These are phyloP conservation scores for Mycena vulgaris DNA, from an alignment of 768 basidiomycete genomes.

Conservation along the genomic window DNA sequence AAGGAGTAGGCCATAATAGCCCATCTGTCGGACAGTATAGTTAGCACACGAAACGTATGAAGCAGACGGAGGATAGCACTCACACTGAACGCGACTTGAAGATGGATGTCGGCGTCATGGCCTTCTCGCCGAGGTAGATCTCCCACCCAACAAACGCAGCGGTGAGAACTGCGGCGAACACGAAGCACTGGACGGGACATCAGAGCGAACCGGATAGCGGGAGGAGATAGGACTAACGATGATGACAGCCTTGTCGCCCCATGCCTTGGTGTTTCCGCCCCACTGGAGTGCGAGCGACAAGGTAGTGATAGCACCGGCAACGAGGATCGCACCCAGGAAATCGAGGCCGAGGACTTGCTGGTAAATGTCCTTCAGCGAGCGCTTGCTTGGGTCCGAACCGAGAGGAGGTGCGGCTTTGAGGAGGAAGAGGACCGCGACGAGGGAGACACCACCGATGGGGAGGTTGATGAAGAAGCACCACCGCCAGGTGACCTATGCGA, in stretches of 20 bases:
- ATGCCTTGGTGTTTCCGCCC: conserved; percentile 61
- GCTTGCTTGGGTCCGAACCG: conserved; percentile 34
- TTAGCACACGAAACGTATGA: not conserved
- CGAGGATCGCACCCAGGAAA: conserved; percentile 54
- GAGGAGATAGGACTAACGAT: conserved; percentile 23
- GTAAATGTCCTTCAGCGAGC: conserved; percentile 25
- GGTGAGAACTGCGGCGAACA: conserved; percentile 26
- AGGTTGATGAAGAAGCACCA: conserved; percentile 38
- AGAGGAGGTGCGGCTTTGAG: conserved; percentile 35
- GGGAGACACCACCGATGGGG: conserved; percentile 40
- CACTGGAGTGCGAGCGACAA: conserved; percentile 60
- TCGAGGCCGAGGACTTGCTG: conserved; percentile 46
- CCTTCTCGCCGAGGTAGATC: conserved; percentile 26
- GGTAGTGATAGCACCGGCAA: conserved; percentile 51
- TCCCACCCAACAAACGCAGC: conserved; percentile 32
- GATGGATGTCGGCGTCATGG: conserved; percentile 33
- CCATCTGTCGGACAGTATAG: not conserved
- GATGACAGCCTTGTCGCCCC: conserved; percentile 46
- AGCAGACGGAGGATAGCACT: too few relatives aligned
- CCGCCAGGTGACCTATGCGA: conserved; percentile 2
- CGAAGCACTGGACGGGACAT: conserved; percentile 22
- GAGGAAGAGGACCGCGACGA: conserved; percentile 26
- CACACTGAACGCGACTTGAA: conserved; percentile 31
- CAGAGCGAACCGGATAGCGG: not conserved
- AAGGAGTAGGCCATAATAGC: conserved; percentile 26